phyloP scores from a whole-genome alignment of 2,329 filamentous ascomycete species.

The Epichloe gansuensis region DNA sequence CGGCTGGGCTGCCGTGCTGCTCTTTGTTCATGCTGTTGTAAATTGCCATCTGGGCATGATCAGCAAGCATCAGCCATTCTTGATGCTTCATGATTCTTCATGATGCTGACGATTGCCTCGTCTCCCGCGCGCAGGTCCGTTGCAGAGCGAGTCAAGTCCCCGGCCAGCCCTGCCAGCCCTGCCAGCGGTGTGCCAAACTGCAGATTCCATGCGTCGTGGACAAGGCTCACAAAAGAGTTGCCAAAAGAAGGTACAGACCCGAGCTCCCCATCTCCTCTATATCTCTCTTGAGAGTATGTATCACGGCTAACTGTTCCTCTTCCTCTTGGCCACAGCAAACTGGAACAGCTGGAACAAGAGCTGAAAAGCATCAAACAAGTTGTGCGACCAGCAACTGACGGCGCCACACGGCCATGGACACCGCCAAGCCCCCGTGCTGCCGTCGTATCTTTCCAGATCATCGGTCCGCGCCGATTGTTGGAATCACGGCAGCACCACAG shows the following conservation, averaged over 20 bases:
- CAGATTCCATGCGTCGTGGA: constrained; percentile 32
- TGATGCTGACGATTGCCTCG: not conserved
- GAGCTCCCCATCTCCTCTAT: not conserved
- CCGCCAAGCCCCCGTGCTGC: constrained; percentile 15
- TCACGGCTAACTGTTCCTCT: no score
- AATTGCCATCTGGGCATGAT: no score
- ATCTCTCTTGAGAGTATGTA: no score
- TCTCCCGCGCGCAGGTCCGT: constrained; percentile 23
- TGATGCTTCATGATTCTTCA: not conserved
- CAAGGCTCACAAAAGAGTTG: constrained; percentile 34
- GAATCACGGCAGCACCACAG: constrained; percentile 6
- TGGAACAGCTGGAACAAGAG: constrained; percentile 42
- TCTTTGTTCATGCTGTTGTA: no score
- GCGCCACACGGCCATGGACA: constrained; percentile 13
- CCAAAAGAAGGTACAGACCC: constrained; percentile 27
- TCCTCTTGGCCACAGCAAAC: constrained; percentile 27
- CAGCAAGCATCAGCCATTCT: no score
- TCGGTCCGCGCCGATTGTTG: constrained; percentile 6
- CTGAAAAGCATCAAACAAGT: constrained; percentile 42
- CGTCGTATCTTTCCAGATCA: constrained; percentile 12
- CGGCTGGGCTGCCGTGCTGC: no score
- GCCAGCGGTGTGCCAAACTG: constrained; percentile 33
- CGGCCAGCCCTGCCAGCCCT: constrained; percentile 32
- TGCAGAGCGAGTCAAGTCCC: constrained; percentile 28
- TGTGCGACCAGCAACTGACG: constrained; percentile 22